A percentile compares a stretch with the other conserved stretches of the same genome.
phyloP scores from a whole-genome alignment of 73 alveolate genomes.

The Paraurostyla sp. region DNA sequence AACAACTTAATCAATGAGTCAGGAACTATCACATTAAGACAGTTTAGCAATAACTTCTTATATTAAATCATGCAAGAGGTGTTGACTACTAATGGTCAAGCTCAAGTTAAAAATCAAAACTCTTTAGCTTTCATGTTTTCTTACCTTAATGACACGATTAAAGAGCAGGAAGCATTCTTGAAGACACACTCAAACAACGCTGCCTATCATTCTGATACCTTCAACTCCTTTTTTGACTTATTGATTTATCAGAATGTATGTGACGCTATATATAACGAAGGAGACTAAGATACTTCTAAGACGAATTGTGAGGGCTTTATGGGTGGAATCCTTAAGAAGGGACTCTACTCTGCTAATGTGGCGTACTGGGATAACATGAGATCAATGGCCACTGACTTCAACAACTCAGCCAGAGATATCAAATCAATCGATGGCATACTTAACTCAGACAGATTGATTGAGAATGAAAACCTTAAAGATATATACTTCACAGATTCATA shows the following conservation, averaged over 20 bases:
- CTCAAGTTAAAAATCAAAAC: constrained; percentile 43
- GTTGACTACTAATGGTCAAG: constrained; percentile 60
- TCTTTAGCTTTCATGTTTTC: constrained; percentile 12
- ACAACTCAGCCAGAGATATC: constrained; percentile 19
- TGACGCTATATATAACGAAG: constrained; percentile 1
- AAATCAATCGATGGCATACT: constrained; percentile 39
- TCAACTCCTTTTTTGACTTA: constrained; percentile 53
- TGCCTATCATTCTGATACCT: constrained; percentile 38
- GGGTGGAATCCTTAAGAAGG: constrained; percentile 60
- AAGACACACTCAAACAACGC: constrained; percentile 36
- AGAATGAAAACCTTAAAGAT: constrained; percentile 52
- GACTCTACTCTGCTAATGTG: constrained; percentile 59
- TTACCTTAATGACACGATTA: constrained; percentile 19
- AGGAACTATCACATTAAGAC: constrained; percentile 62
- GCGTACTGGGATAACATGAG: constrained; percentile 68
- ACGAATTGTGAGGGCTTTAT: constrained; percentile 13
- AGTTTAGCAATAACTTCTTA: constrained; percentile 54
- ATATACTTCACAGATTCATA: constrained; percentile 45
- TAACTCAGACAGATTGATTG: constrained; percentile 45
- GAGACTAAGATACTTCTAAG: not conserved
- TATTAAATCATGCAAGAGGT: constrained; percentile 63
- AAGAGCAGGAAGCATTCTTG: constrained; percentile 62
- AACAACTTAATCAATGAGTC: constrained; percentile 50
- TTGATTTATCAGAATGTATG: constrained; percentile 54
- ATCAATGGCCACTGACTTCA: constrained; percentile 63